Evolutionary conservation across 2,329 filamentous ascomycete species (phyloP).

Genomic region (Lasiodiplodia hormozganensis): DNA sequence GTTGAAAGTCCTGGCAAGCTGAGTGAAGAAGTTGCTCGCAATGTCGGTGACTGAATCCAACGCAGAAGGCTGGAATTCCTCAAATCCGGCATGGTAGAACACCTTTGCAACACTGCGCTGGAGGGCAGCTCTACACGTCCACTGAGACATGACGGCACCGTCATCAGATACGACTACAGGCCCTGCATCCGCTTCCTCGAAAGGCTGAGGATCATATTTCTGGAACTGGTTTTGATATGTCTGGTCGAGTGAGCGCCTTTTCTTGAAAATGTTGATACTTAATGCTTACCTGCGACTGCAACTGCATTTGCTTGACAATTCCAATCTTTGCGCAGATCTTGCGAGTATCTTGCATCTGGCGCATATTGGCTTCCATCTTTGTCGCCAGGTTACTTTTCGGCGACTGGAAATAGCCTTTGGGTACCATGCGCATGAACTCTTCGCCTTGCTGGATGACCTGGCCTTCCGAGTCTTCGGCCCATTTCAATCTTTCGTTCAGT

Average conservation of each 20-base stretch:
- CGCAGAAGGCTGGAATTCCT: slow-evolving; percentile 94
- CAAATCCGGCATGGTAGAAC: slow-evolving; percentile 95
- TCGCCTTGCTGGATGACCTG: slow-evolving; percentile 87
- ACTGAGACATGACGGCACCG: slow-evolving; percentile 84
- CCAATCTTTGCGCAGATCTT: slow-evolving; percentile 96
- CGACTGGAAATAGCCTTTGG: slow-evolving; percentile 75
- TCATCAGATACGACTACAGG: slow-evolving; percentile 90
- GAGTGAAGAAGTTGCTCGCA: slow-evolving; percentile 86
- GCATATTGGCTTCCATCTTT: slow-evolving; percentile 89
- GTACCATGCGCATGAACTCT: slow-evolving; percentile 80
- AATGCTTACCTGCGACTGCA: slow-evolving; percentile 82
- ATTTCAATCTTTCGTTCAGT: slow-evolving; percentile 76
- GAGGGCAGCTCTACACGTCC: slow-evolving; percentile 81
- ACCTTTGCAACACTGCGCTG: slow-evolving; percentile 93
- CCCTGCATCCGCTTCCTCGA: slow-evolving; percentile 84
- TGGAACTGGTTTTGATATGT: slow-evolving; percentile 98
- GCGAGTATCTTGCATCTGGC: slow-evolving; percentile 94
- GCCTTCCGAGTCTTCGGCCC: slow-evolving; percentile 89
- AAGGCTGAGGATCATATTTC: slow-evolving; percentile 90
- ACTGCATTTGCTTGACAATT: slow-evolving; percentile 99
- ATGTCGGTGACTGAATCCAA: slow-evolving; percentile 90
- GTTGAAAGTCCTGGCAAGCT: slow-evolving; percentile 79
- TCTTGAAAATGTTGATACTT: background rate
- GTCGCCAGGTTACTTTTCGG: slow-evolving; percentile 76
- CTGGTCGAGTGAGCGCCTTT: slow-evolving; percentile 52